phyloP scores from a whole-genome alignment of 805 yeast genomes.

The Tetrapisispora nanseiensis region DNA sequence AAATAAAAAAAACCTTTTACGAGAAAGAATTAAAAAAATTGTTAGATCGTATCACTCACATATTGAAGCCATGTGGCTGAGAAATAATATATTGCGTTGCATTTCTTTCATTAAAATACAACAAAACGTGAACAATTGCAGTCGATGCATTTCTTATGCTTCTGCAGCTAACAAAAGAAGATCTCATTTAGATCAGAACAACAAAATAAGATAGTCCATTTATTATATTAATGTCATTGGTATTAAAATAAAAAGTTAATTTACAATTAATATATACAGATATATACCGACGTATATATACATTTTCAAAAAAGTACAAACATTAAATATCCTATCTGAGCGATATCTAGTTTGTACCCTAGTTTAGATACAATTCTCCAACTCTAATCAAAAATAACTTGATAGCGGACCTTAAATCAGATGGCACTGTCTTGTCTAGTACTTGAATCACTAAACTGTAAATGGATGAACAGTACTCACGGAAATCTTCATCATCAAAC shows the following conservation, averaged over 20 bases:
- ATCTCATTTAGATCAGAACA: too few species aligned
- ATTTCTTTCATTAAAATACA: too few species aligned
- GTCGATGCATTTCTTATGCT: too few species aligned
- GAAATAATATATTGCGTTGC: too few species aligned
- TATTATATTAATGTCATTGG: background rate
- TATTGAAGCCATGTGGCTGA: too few species aligned
- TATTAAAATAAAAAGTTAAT: background rate
- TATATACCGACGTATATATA: background rate
- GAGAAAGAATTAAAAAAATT: too few species aligned
- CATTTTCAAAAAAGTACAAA: background rate
- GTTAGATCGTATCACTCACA: too few species aligned
- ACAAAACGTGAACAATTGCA: too few species aligned
- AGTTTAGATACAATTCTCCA: slow-evolving; percentile 37
- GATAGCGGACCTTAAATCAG: slow-evolving; percentile 53
- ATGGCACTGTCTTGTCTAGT: slow-evolving; percentile 50
- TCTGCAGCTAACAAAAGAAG: too few species aligned
- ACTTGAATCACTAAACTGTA: slow-evolving; percentile 50
- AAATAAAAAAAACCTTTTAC: too few species aligned
- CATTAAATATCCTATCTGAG: background rate
- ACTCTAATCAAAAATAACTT: slow-evolving; percentile 48
- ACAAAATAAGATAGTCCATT: too few species aligned
- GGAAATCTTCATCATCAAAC: slow-evolving; percentile 66
- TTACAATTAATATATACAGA: background rate
- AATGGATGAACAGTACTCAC: slow-evolving; percentile 45
- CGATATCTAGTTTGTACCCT: background rate